Percentiles rank a stretch among this genome's conserved stretches.
Conservation (phyloP, 2,329 filamentous ascomycete genomes). For the Cytospora piceicola region DNA sequence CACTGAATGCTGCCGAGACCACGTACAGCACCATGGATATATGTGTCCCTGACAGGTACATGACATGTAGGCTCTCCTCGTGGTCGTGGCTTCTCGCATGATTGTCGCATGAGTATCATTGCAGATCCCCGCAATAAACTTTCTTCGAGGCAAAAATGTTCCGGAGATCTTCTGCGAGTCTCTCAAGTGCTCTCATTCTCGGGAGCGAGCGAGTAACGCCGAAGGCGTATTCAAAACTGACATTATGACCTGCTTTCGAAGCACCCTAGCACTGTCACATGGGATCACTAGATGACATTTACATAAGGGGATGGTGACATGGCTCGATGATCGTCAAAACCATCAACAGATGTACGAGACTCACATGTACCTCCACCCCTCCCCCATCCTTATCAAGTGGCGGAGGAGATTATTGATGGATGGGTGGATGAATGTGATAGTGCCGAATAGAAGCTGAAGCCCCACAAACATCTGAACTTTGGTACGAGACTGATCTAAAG, state of each 20-base stretch:
- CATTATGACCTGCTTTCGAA: neutral
- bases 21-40: too few relatives aligned
- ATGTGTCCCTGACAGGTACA: conserved; percentile 4
- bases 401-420: neutral
- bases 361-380: neutral
- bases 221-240: neutral
- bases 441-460: neutral
- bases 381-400: conserved; percentile 3
- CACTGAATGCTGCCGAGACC: conserved; percentile 3
- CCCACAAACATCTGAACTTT: neutral
- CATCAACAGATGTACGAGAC: conserved; percentile 3
- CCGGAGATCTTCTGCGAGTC: conserved; percentile 8
- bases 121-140: conserved; percentile 3
- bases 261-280: neutral
- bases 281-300: neutral
- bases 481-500: neutral
- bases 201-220: neutral
- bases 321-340: conserved; percentile 16
- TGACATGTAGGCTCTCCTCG: conserved; percentile 2
- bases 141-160: neutral
- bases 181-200: neutral
- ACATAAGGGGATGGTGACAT: conserved; percentile 14
- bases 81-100: conserved; percentile 8
- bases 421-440: neutral
- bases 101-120: neutral